Conservation (phyloP, 2,329 filamentous ascomycete species). For the Cyanodermella asteris region DNA sequence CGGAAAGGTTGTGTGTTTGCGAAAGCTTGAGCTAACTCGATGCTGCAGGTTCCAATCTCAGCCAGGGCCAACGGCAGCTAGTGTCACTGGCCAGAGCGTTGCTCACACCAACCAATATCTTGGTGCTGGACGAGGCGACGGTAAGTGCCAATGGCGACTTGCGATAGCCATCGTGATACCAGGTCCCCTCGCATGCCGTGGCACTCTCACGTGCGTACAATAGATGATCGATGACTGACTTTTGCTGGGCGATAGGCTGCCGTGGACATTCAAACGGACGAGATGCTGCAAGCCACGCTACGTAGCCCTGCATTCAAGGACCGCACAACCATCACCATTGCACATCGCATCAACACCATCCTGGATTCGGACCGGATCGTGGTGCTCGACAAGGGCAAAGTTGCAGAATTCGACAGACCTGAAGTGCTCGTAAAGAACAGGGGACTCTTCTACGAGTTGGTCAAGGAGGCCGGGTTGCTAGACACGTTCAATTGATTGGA, state of each 20-base stretch:
- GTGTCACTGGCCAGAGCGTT: constrained; percentile 83
- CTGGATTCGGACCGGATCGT: constrained; percentile 74
- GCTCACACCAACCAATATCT: constrained; percentile 85
- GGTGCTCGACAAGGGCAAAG: constrained; percentile 73
- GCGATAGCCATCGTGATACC: constrained; percentile 1
- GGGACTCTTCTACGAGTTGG: constrained; percentile 72
- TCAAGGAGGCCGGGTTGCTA: constrained; percentile 69
- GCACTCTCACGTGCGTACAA: constrained; percentile 4
- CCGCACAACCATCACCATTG: constrained; percentile 93
- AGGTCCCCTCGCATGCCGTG: no score
- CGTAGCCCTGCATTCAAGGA: constrained; percentile 55
- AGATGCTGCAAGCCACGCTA: constrained; percentile 40
- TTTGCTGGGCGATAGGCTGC: constrained; percentile 30
- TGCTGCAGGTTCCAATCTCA: constrained; percentile 68
- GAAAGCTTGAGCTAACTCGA: neutral
- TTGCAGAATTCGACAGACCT: constrained; percentile 84
- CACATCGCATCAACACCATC: constrained; percentile 95
- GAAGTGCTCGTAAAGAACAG: constrained; percentile 50
- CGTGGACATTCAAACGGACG: constrained; percentile 48
- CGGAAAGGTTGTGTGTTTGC: neutral
- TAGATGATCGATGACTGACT: constrained; percentile 4
- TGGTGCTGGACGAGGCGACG: constrained; percentile 92
- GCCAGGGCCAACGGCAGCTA: constrained; percentile 83
- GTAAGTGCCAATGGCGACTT: no score
- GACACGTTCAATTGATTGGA: no score